phyloP scores from a whole-genome alignment of 345 rosid genomes.

The Atalantia buxifolia region DNA sequence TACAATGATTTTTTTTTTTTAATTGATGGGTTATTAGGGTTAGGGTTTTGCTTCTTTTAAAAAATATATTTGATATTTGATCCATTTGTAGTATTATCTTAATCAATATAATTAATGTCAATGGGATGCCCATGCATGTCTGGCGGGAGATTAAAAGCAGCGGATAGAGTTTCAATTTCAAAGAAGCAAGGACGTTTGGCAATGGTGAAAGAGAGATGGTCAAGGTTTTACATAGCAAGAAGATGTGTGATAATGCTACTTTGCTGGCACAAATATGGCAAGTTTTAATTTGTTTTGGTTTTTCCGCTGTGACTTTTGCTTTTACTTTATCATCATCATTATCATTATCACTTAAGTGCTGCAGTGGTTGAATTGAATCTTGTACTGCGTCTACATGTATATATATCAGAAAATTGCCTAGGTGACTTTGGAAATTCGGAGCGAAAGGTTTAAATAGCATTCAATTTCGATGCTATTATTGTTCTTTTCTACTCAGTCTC shows the following conservation, averaged over 20 bases:
- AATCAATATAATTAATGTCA: neutral
- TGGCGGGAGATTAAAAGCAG: neutral
- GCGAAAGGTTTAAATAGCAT: neutral
- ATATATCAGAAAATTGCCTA: neutral
- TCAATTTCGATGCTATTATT: neutral
- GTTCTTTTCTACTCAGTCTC: neutral
- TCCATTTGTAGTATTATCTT: neutral
- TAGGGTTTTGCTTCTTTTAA: neutral
- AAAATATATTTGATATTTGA: neutral
- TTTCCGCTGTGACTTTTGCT: neutral
- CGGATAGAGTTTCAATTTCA: neutral
- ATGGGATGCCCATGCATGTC: slow-evolving; percentile 29
- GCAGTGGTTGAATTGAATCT: neutral
- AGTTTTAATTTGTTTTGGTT: slow-evolving; percentile 14
- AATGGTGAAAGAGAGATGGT: slow-evolving; percentile 39
- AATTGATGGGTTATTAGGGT: neutral
- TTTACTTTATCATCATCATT: neutral
- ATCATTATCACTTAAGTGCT: neutral
- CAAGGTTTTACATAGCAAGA: slow-evolving; percentile 51
- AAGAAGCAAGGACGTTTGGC: slow-evolving; percentile 35
- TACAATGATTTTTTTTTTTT: neutral
- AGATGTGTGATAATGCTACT: slow-evolving; percentile 53
- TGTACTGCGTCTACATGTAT: neutral
- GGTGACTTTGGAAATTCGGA: neutral
- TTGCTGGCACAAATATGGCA: slow-evolving; percentile 63